Evolutionary conservation across 371 early-diverging fungal genomes (phyloP), one percentile per base, ranked within the genome.

Genomic region (Saksenaea oblongispora): DNA sequence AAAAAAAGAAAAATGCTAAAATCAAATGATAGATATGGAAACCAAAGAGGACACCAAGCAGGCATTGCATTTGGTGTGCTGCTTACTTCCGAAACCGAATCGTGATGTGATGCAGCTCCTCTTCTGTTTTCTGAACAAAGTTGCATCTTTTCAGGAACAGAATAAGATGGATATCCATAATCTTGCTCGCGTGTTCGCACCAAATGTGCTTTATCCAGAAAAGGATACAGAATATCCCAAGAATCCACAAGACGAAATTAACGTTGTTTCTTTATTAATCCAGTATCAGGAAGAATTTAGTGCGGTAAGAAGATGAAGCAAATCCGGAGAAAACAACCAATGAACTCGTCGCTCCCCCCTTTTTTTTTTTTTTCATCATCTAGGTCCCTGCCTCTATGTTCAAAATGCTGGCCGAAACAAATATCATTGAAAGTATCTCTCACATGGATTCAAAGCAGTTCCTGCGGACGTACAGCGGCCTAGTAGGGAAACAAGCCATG

Each of bases 81-180:
- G 94, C 61, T 79, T 97, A 44, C 78, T 98, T 35, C 97, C 98
- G 5, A 91, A 93, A 69, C 73, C 87, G 3, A 95, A 98, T 75
- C 88, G 96, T 13, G 96, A 98, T 66, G 84, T 92, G 34, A 84
- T 95, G 64, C 86, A 91, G 51, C 90, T 93, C 8, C 74, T 96
- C 26, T 82, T 91, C 63, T 75, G 83, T 34, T 93, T 97, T 69
- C 76, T 98, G 60, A 81, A 87, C 27, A 87, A 93, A 82, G 95
- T 97, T 11, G 85, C 92, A 1, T 75, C 79, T 14, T 88, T 87
- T 59, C 80, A 88, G 8, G 74, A 78, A 1, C 91, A 91, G 4
- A 94, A 91, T 63, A 91, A 90, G 75, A 98, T 98, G 98, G 92
- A 92, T 65, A 66, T 89, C 15, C 84, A 86, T 37, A 98, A 96